Base-by-base conservation (phyloP, 495 filamentous ascomycete genomes). In the Symbiotaphrina buchneri region DNA sequence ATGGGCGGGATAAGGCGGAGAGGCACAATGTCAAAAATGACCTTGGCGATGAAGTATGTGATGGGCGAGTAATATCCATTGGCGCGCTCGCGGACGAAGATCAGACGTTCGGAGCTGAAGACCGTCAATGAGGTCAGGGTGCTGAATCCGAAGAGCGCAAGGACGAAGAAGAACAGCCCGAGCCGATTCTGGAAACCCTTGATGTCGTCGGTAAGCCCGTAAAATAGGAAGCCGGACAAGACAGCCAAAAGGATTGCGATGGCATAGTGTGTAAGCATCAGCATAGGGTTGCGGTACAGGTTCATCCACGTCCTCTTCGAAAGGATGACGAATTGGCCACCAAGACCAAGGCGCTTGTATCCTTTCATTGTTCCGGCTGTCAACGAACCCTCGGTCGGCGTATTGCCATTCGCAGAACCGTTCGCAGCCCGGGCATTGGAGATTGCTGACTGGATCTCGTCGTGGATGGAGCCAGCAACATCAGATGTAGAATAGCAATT, bases 211-310 rank as follows among this genome's bases (percentile, higher is more conserved):
- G 79, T 92, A 38, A 99, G 54, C 5, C 90, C 87, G 39, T 93
- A 99, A 61, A 94, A 99, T 15, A 99, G 68, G 48, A 72, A 94
- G 11, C 87, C 87, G 20, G 82, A 83, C 30, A 99, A 71, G 17
- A 93, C 84, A 11, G 84, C 87, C 8, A 99, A 65, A 1, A 95
- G 54, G 38, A 99, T 94, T 14, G 87, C 79, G 40, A 94, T 95
- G n/a, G 84, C 85, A 48, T 99, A 99, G 55, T 99, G 87, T 0
- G 90, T 92, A 28, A 99, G 64, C 87, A 99, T 99, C 27, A 99
- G 56, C 71, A 94, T 83, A 11, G 87, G 87, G 49, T 99, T 94
- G 23, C 87, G 71, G 54, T 99, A 94, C 2, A 99, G 69, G 42
- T 99, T 99, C 37, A 73, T 76, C 90, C 90, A 95, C 0, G 90